Conservation (phyloP, 2,329 filamentous ascomycete species). For the Aspergillus pseudoterreus region DNA sequence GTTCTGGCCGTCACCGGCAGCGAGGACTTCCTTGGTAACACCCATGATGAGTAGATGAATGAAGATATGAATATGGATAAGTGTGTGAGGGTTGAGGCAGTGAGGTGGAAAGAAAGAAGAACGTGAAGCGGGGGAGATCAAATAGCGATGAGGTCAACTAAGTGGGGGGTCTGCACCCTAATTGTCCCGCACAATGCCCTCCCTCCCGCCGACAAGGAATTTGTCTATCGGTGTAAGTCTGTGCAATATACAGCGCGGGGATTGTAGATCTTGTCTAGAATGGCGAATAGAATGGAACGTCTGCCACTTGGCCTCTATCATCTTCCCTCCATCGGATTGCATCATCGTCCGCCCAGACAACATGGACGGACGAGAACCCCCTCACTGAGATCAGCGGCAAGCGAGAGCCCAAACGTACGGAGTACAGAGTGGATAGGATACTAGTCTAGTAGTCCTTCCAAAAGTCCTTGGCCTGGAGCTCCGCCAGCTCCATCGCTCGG, state of each 20-base stretch:
- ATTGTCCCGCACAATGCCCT: neutral
- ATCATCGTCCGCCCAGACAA: neutral
- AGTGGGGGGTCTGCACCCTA: conserved; percentile 3
- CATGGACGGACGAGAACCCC: too few relatives aligned
- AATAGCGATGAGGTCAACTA: neutral
- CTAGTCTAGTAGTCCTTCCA: conserved; percentile 19
- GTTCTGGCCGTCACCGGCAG: conserved; percentile 59
- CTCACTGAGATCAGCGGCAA: neutral
- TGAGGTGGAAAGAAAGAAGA: neutral
- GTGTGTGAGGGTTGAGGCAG: neutral
- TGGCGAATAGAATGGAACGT: neutral
- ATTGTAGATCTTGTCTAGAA: neutral
- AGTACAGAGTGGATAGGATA: too few relatives aligned
- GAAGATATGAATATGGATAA: neutral
- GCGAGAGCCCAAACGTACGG: neutral
- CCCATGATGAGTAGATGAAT: conserved; percentile 51
- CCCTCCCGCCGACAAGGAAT: neutral
- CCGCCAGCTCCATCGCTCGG: conserved; percentile 26
- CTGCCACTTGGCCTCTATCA: neutral
- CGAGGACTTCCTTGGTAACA: conserved; percentile 65
- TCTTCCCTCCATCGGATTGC: neutral
- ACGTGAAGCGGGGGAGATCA: neutral
- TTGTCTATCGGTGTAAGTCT: too few relatives aligned
- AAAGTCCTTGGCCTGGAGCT: conserved; percentile 33
- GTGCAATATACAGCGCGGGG: neutral